phyloP scores from a whole-genome alignment of 768 basidiomycete species.

The Porphyrellus cyaneotinctus region DNA sequence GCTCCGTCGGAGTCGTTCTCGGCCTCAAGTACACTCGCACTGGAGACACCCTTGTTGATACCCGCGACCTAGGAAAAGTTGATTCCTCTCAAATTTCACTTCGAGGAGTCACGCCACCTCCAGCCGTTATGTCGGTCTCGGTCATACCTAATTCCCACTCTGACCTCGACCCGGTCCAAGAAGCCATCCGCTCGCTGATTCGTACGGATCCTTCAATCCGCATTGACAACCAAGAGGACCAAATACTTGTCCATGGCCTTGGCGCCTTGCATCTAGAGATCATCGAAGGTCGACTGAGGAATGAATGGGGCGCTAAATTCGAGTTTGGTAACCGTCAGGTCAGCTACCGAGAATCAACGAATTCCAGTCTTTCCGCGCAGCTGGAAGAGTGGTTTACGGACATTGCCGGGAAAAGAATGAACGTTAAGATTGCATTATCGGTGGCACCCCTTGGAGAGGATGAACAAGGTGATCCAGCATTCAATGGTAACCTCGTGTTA shows the following conservation, averaged over 20 bases:
- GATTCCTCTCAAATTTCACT: conserved; percentile 39
- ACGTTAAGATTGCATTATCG: conserved; percentile 50
- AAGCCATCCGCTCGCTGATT: conserved; percentile 63
- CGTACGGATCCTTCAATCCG: conserved; percentile 92
- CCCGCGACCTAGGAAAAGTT: conserved; percentile 34
- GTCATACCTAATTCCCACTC: conserved; percentile 77
- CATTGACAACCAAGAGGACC: conserved; percentile 75
- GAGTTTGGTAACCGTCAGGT: conserved; percentile 76
- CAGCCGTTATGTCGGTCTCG: conserved; percentile 82
- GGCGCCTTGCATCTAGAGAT: conserved; percentile 89
- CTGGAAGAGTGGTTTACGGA: conserved; percentile 59
- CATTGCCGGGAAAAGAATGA: conserved; percentile 51
- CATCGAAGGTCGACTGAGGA: conserved; percentile 70
- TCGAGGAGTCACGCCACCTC: conserved; percentile 67
- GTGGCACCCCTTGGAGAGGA: conserved; percentile 50
- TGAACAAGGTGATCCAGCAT: conserved; percentile 62
- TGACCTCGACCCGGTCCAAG: conserved; percentile 73
- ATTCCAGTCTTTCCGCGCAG: conserved; percentile 22
- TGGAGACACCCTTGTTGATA: conserved; percentile 76
- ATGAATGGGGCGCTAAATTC: conserved; percentile 77
- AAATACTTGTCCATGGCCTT: conserved; percentile 78
- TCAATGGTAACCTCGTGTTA: conserved; percentile 76
- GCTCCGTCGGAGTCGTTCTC: conserved; percentile 79
- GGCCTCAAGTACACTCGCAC: conserved; percentile 83
- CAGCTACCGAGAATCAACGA: conserved; percentile 66